Conservation (phyloP, 306 rosid genomes). For the Vigna radiata region DNA sequence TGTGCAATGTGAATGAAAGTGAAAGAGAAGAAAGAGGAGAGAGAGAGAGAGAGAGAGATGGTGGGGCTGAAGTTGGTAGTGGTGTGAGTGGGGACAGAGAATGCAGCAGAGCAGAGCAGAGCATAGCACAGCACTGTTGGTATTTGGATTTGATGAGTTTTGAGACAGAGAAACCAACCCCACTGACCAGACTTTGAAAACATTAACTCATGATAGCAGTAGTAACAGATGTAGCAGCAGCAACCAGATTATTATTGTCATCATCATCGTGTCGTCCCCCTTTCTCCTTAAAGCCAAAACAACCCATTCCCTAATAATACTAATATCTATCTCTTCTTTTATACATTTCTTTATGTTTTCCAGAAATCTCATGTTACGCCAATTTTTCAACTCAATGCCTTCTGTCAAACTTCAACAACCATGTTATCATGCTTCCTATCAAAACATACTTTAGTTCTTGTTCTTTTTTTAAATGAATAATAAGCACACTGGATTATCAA, state of each 20-base stretch:
- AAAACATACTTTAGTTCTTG: too few species aligned
- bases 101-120: background rate
- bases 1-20: background rate
- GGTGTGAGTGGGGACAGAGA: conserved; percentile 41
- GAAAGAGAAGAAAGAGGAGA: conserved; percentile 28
- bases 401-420: background rate
- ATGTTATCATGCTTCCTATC: too few species aligned
- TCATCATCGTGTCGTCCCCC: conserved; percentile 34
- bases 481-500: too few species aligned
- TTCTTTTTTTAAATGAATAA: too few species aligned
- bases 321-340: too few species aligned
- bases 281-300: conserved; percentile 31
- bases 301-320: conserved; percentile 29
- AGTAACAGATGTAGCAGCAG: background rate
- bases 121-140: conserved; percentile 5
- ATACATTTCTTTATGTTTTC: background rate
- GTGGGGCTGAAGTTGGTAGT: conserved; percentile 17
- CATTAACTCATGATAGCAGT: conserved; percentile 25
- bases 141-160: conserved; percentile 24
- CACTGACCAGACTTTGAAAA: conserved; percentile 43
- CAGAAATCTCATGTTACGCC: background rate
- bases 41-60: background rate
- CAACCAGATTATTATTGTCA: conserved; percentile 37
- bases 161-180: conserved; percentile 35
- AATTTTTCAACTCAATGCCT: background rate